phyloP scores from a whole-genome alignment of 306 rosid species.

The Malus orientalis region DNA sequence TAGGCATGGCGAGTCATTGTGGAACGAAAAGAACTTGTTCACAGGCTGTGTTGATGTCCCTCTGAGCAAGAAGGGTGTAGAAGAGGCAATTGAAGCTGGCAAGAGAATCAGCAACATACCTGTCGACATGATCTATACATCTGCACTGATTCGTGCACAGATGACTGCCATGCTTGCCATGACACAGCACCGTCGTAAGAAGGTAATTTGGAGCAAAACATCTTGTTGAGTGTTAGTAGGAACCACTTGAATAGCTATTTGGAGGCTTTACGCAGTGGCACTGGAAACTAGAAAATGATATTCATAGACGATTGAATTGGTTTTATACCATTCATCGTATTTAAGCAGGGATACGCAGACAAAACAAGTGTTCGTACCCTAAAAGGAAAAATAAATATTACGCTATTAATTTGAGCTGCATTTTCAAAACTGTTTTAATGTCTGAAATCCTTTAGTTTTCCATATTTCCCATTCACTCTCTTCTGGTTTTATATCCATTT shows the following conservation, averaged over 20 bases:
- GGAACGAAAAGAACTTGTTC: conserved; percentile 97
- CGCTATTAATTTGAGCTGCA: neutral
- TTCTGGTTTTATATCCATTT: neutral
- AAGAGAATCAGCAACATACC: conserved; percentile 97
- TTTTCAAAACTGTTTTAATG: neutral
- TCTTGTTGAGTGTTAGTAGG: neutral
- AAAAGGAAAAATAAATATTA: neutral
- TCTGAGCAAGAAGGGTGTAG: conserved; percentile 84
- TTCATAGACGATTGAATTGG: neutral
- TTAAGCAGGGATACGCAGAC: neutral
- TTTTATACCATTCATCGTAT: neutral
- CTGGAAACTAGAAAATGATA: neutral
- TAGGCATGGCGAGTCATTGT: conserved; percentile 89
- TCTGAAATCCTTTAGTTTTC: neutral
- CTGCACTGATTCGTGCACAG: conserved; percentile 95
- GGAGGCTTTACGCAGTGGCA: neutral
- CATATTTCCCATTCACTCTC: neutral
- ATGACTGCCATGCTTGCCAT: conserved; percentile 99
- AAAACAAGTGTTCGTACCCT: neutral
- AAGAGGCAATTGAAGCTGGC: conserved; percentile 99
- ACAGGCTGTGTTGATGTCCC: conserved; percentile 99
- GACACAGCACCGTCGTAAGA: conserved; percentile 91
- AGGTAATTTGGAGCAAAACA: conserved; percentile 37
- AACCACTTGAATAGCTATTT: neutral
- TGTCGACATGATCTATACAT: conserved; percentile 82